Evolutionary conservation across 2,329 filamentous ascomycete species (phyloP).

Genomic region (Ceratocystis huliohia): DNA sequence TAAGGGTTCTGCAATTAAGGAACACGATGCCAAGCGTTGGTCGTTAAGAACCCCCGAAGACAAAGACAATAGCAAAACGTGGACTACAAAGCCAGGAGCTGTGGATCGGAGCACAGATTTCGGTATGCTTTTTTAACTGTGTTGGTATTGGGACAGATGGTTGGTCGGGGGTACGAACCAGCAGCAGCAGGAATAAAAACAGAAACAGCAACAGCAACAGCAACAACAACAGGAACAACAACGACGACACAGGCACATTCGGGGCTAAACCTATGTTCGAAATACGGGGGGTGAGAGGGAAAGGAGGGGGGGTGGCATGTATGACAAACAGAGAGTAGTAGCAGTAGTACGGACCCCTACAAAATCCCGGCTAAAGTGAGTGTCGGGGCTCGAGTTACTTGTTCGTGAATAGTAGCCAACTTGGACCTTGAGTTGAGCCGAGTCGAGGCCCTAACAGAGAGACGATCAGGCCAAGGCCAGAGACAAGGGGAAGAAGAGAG

Average conservation of each 20-base stretch:
- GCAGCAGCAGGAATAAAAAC: not conserved
- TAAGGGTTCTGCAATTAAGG: not conserved
- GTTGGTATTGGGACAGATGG: not conserved
- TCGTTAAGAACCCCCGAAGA: not conserved
- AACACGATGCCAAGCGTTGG: not conserved
- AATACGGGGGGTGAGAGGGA: not conserved
- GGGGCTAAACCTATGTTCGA: not conserved
- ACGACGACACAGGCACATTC: not conserved
- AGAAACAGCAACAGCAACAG: not conserved
- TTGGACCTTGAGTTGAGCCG: too few species aligned
- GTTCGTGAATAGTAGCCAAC: too few species aligned
- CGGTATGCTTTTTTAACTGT: not conserved
- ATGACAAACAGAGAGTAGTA: not conserved
- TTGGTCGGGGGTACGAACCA: not conserved
- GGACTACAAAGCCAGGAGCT: not conserved
- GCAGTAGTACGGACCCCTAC: not conserved
- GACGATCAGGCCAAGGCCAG: too few species aligned
- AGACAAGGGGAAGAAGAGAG: too few species aligned
- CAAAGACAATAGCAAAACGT: not conserved
- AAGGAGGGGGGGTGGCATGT: not conserved
- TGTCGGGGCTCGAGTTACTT: too few species aligned
- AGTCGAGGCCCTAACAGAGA: too few species aligned
- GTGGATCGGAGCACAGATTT: not conserved
- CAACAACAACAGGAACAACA: not conserved
- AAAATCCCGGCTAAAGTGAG: too few species aligned